phyloP scores from a whole-genome alignment of 371 early-diverging fungal species.

The Mortierella sp. region DNA sequence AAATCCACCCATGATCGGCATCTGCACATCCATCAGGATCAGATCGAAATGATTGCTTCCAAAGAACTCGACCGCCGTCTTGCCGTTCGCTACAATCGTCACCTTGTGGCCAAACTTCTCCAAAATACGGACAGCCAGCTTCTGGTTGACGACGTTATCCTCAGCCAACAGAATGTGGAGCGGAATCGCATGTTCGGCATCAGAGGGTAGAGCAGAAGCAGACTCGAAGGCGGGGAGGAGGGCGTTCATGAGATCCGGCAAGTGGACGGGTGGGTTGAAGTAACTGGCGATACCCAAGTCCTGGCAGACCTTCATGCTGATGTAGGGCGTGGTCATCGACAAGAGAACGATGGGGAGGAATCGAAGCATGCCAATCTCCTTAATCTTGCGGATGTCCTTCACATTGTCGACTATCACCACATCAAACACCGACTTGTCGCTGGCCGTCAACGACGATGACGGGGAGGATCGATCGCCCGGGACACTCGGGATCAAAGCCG shows the following conservation, averaged over 20 bases:
- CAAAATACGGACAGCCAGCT: slow-evolving; percentile 79
- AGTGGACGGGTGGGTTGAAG: slow-evolving; percentile 68
- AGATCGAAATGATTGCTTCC: slow-evolving; percentile 71
- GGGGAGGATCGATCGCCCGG: slow-evolving; percentile 30
- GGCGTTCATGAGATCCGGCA: slow-evolving; percentile 73
- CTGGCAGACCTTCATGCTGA: slow-evolving; percentile 73
- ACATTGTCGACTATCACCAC: slow-evolving; percentile 70
- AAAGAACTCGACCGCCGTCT: slow-evolving; percentile 78
- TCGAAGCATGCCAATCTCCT: slow-evolving; percentile 65
- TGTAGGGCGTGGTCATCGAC: slow-evolving; percentile 59
- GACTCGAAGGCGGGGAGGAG: slow-evolving; percentile 78
- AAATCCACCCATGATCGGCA: slow-evolving; percentile 85
- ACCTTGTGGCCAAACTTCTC: slow-evolving; percentile 82
- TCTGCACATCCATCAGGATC: slow-evolving; percentile 87
- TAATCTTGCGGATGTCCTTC: slow-evolving; percentile 62
- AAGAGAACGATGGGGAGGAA: slow-evolving; percentile 75
- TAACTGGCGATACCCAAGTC: slow-evolving; percentile 75
- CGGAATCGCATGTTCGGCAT: slow-evolving; percentile 62
- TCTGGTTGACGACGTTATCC: slow-evolving; percentile 88
- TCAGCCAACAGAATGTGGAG: slow-evolving; percentile 83
- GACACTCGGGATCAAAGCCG: slow-evolving; percentile 17
- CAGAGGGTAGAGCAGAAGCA: slow-evolving; percentile 68
- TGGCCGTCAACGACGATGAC: slow-evolving; percentile 9
- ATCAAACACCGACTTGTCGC: slow-evolving; percentile 61
- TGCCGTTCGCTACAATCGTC: slow-evolving; percentile 80